These are phyloP conservation scores for Penicillium waksmanii DNA, from an alignment of 495 filamentous ascomycete species.

Conservation along the genomic window DNA sequence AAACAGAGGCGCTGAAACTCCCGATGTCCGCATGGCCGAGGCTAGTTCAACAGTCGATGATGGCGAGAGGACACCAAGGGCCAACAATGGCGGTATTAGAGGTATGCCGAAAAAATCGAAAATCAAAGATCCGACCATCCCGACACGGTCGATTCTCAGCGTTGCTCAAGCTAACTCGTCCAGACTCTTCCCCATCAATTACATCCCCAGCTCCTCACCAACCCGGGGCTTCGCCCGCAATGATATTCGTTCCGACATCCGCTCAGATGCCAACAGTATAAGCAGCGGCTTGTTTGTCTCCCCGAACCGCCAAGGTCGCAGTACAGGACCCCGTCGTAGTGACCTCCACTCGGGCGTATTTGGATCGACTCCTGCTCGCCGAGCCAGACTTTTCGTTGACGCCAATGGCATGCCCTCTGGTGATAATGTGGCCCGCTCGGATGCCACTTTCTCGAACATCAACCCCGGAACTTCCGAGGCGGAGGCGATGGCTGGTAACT, in stretches of 20 bases:
- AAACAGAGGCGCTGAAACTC: constrained; percentile 58
- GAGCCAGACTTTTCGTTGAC: constrained; percentile 78
- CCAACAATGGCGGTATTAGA: constrained; percentile 60
- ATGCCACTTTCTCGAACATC: constrained; percentile 86
- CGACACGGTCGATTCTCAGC: neutral
- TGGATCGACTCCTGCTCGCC: constrained; percentile 64
- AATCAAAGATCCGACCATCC: neutral
- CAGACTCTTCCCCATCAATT: constrained; percentile 89
- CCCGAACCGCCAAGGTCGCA: constrained; percentile 53
- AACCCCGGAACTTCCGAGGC: constrained; percentile 91
- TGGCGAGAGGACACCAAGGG: constrained; percentile 76
- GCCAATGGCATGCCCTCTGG: constrained; percentile 73
- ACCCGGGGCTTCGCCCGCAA: constrained; percentile 49
- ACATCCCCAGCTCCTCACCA: constrained; percentile 84
- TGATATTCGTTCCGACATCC: constrained; percentile 54
- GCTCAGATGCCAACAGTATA: constrained; percentile 69
- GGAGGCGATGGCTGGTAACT: constrained; percentile 78
- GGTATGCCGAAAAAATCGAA: constrained; percentile 52
- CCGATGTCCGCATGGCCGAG: constrained; percentile 52
- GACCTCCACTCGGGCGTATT: constrained; percentile 81
- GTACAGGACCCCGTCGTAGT: constrained; percentile 62
- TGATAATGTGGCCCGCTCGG: constrained; percentile 60
- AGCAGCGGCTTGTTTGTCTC: constrained; percentile 88
- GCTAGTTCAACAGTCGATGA: constrained; percentile 65
- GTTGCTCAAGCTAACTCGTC: constrained; percentile 2